Evolutionary conservation across 2,329 filamentous ascomycete genomes (phyloP), one percentile per base, ranked within the genome.

Genomic region (Penicillium sp.): DNA sequence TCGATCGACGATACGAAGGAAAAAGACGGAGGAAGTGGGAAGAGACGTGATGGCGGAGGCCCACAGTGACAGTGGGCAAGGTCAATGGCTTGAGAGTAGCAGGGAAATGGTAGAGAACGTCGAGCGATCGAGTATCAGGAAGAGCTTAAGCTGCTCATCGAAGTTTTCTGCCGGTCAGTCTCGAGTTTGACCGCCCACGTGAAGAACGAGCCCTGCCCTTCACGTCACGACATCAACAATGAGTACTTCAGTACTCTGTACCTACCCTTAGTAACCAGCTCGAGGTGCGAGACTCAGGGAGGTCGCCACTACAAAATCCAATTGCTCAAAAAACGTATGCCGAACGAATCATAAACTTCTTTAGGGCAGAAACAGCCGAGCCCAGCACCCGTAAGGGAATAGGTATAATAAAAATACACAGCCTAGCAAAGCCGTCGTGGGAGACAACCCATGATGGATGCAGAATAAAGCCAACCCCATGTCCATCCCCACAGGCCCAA

Each of bases 1-100:
- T 73, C 79, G 78, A 73, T 76, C 75, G 78, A 84, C 64, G 65
- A 79, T 73, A 84, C 84, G 86, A 87, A 80, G 71, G 82, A 79
- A 70, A 59, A 76, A 58, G 53, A 70, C 57, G 63, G 67, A 63
- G 43, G 65, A 61, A 48, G 63, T 62, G 58, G 67, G 55, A 67
- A 65, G 61, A 67, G 68, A 70, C 72, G 71, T 74, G 64, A 66
- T 74, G 64, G 63, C 67, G 69, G 68, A 62, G 55, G 61, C 61
- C 69, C 67, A 73, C 70, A 55, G 49, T 7, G 14, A 15, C 37
- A 55, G 63, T 51, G 64, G 64, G 54, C 55, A 57, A 55, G 42
- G 37, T 66, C 57, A 63, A 65, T 63, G 58, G 55, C 22, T 52
- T 59, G 45, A 53, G 39, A 49, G 48, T 31, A 53, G 51, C 37